These are phyloP conservation scores for Puccinia hordei DNA, from an alignment of 1,284 basidiomycete species.

Conservation along the genomic window DNA sequence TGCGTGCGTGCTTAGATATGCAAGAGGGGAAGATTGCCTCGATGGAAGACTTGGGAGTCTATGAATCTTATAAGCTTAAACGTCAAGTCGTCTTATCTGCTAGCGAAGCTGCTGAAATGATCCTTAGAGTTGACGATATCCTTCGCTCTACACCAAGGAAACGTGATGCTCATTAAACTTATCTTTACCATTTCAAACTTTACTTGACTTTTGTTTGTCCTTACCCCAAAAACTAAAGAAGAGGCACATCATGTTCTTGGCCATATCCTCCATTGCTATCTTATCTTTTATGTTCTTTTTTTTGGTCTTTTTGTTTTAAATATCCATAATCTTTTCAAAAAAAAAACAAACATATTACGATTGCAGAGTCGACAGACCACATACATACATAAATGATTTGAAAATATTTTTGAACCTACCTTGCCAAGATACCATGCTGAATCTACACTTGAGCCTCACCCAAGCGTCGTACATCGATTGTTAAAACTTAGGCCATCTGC, in stretches of 20 bases:
- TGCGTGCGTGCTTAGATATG: conserved; percentile 69
- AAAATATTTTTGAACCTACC: too few species aligned
- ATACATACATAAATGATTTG: too few species aligned
- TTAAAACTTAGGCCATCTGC: too few species aligned
- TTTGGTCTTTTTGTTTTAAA: not conserved
- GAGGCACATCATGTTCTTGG: too few species aligned
- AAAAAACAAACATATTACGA: not conserved
- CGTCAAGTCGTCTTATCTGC: conserved; percentile 90
- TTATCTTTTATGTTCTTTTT: not conserved
- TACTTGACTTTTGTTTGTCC: too few species aligned
- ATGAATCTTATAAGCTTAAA: conserved; percentile 97
- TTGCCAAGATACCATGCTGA: too few species aligned
- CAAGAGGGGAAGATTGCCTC: conserved; percentile 78
- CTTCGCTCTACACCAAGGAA: conserved; percentile 66
- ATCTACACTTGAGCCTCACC: too few species aligned
- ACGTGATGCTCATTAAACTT: conserved; percentile 62
- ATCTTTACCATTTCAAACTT: not conserved
- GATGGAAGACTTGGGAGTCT: conserved; percentile 84
- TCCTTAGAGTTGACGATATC: conserved; percentile 76
- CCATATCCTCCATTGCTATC: not conserved
- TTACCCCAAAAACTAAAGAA: too few species aligned
- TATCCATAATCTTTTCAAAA: not conserved
- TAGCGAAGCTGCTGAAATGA: conserved; percentile 98
- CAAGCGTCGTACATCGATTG: too few species aligned
- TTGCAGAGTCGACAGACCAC: too few species aligned